Base-by-base conservation (phyloP, 2,329 filamentous ascomycete genomes). In the Trichoderma simmonsii region DNA sequence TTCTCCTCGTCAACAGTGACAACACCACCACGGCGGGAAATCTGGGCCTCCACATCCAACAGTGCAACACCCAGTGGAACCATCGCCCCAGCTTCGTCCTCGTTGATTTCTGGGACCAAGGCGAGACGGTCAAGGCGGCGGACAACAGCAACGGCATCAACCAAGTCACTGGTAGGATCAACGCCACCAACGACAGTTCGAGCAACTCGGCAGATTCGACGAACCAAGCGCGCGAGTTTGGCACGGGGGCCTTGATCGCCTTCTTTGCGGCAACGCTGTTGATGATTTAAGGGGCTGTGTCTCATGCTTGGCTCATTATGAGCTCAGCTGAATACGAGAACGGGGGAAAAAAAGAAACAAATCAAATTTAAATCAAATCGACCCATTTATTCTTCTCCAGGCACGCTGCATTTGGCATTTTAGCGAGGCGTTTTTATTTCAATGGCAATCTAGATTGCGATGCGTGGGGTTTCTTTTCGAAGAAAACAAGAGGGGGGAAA, bases 21-120 rank as follows among this genome's bases (percentile, higher is more conserved):
- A 84, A 82, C 12, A 89, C 87, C 3, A 83, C 82, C 3, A 78
- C 80, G 2, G 80, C 79, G 0, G 92, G 92, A 8, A 83, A 84
- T 66, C 77, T 90, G 56, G 88, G 88, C 57, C 79, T 79, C 62
- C 86, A 90, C 30, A 87, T 88, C 39, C 79, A 82, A 57, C 80
- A 79, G 71, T 95, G 89, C 79, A 81, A 83, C 67, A 77, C 76
- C 3, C 81, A 88, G 73, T 95, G 91, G 84, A 86, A 86, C n/a
- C 81, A 83, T 32, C 83, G 86, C 64, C 92, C 93, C n/a, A 90
- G 86, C 3, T 95, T 93, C 76, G 86, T 93, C 24, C 85, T 96
- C 11, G 92, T 95, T 1, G 93, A 97, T 81, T 95, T 94, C 80
- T 94, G 91, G 80, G 91, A 93, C 79, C 85, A 90, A 72, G 93